Evolutionary conservation across 495 filamentous ascomycete species (phyloP), one percentile per base, ranked within the genome.

Genomic region (Aspergillus diversus): DNA sequence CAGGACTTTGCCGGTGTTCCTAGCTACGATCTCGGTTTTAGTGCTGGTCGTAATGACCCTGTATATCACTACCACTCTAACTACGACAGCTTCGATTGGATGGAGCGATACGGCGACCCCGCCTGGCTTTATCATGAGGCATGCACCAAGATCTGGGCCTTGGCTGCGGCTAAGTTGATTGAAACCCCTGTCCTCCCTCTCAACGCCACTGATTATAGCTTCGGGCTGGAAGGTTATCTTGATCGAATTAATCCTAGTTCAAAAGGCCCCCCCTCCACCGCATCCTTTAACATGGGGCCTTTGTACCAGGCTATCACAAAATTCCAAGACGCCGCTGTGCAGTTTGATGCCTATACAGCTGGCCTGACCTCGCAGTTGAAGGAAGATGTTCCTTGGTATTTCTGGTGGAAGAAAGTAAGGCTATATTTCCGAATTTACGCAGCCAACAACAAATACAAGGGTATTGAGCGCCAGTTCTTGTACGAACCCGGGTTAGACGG

Each of bases 21-120:
- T 13, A 85, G 77, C 63, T 70, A 89, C 15, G 85, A 91, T 60
- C 76, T 91, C 32, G 85, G 84, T 7, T 91, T 89, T 63, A 64
- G 65, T 21, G 59, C 61, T 31, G 73, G 69, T 4, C n/a, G 49
- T 0, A 73, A 79, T 0, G 77, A 80, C 34, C 72, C 89, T 0
- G 82, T 91, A 3, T 91, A 91, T 64, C 89, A 90, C 67, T 92
- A 92, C 65, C 89, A 92, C 71, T 90, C 87, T 61, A 91, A 92
- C 71, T 92, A 90, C 69, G 89, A 92, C 68, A 86, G 82, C 66
- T 90, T 89, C 63, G 77, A 84, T 59, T 92, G 89, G 89, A 92
- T 92, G 89, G 81, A 88, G 34, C 83, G 76, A 17, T 90, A 80
- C 62, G 87, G 87, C 15, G 89, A 92, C 66, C 78, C 80, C 0